phyloP scores from a whole-genome alignment of 129 eudicot genomes.

The Dittrichia graveolens region DNA sequence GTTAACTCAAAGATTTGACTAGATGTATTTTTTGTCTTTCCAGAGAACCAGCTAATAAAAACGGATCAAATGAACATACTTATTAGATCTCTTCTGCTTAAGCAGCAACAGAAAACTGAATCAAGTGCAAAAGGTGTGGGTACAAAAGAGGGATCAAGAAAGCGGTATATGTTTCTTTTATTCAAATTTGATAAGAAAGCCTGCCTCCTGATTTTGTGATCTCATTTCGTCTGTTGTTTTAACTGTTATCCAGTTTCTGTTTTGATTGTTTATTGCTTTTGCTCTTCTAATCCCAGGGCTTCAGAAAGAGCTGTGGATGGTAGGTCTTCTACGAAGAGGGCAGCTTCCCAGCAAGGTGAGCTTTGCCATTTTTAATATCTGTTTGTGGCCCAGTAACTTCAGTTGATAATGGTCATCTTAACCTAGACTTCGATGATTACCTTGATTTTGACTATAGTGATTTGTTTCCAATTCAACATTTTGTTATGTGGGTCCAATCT shows the following conservation, averaged over 20 bases:
- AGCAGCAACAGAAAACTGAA: slow-evolving; percentile 61
- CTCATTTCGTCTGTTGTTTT: neutral
- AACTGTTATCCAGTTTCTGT: neutral
- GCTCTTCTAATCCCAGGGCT: slow-evolving; percentile 42
- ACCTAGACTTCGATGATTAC: neutral
- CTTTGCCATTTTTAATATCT: neutral
- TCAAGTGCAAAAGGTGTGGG: slow-evolving; percentile 46
- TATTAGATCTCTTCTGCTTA: slow-evolving; percentile 77
- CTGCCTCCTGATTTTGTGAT: neutral
- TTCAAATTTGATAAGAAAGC: neutral
- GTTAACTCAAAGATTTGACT: slow-evolving; percentile 3
- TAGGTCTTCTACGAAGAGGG: slow-evolving; percentile 69
- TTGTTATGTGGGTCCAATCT: slow-evolving; percentile 1
- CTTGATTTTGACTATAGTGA: too few relatives aligned
- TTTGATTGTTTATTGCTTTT: slow-evolving; percentile 13
- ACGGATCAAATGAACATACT: slow-evolving; percentile 81
- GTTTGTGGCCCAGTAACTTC: neutral
- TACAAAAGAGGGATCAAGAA: slow-evolving; percentile 57
- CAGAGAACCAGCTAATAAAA: slow-evolving; percentile 77
- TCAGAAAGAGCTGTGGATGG: slow-evolving; percentile 64
- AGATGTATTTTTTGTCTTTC: slow-evolving; percentile 10
- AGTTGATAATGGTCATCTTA: neutral
- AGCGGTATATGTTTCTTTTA: slow-evolving; percentile 46
- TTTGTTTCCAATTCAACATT: neutral
- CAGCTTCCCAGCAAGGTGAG: slow-evolving; percentile 60